Conservation (phyloP, 2,329 filamentous ascomycete genomes). For the Xenoacremonium recifei region DNA sequence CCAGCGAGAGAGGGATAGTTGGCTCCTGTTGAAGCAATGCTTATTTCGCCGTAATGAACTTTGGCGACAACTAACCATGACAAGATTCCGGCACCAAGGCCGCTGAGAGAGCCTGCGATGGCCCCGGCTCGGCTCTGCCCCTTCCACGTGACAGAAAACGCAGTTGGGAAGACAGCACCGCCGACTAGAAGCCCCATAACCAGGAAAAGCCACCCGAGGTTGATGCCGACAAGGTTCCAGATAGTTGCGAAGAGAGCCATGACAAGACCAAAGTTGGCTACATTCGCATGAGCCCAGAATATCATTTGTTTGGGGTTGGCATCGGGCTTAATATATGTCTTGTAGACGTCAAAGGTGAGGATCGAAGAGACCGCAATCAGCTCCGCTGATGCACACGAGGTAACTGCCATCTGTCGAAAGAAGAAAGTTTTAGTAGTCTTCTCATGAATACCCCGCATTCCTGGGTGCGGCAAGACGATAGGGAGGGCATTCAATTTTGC, state of each 20-base stretch:
- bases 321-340: slow-evolving; percentile 72
- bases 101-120: background rate
- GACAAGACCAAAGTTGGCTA: slow-evolving; percentile 3
- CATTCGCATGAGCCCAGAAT: background rate
- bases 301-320: slow-evolving; percentile 4
- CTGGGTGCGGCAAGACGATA: background rate
- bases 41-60: background rate
- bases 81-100: background rate
- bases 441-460: too few species aligned
- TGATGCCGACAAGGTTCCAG: slow-evolving; percentile 5
- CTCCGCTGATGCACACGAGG: slow-evolving; percentile 77
- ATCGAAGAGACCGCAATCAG: slow-evolving; percentile 87
- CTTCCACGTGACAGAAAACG: background rate
- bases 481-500: slow-evolving; percentile 26
- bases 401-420: slow-evolving; percentile 96
- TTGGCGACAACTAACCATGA: background rate
- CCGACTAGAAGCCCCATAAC: slow-evolving; percentile 1
- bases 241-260: slow-evolving; percentile 4
- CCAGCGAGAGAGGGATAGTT: background rate
- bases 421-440: too few species aligned
- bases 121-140: background rate
- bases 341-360: slow-evolving; percentile 82
- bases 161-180: background rate
- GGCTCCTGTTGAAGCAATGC: background rate
- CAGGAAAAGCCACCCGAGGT: slow-evolving; percentile 2